Evolutionary conservation across 2,329 filamentous ascomycete genomes (phyloP).

Genomic region (Diaporthe caulivora): DNA sequence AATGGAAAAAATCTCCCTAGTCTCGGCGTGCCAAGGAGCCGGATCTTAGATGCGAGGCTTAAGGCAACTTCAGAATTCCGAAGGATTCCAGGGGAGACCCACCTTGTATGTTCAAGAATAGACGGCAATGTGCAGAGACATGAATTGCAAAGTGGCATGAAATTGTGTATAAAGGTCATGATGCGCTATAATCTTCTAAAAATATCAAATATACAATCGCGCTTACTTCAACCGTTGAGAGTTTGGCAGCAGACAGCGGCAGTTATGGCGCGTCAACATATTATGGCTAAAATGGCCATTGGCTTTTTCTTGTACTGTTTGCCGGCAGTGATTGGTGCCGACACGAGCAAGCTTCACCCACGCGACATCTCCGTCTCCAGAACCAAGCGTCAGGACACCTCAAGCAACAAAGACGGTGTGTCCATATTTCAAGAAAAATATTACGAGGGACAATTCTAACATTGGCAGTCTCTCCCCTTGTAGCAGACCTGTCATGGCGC

Average conservation of each 20-base stretch:
- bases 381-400: background rate
- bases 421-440: background rate
- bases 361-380: background rate
- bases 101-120: no score
- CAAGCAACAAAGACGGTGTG: background rate
- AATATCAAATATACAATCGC: no score
- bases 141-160: background rate
- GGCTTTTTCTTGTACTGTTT: background rate
- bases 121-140: no score
- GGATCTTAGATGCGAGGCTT: no score
- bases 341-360: background rate
- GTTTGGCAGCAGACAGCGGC: no score
- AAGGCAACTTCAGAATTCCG: no score
- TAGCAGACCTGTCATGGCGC: background rate
- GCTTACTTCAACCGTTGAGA: no score
- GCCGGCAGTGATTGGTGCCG: background rate
- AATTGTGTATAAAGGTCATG: background rate
- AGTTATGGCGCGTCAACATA: no score
- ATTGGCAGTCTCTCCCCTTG: background rate
- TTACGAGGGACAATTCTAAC: background rate
- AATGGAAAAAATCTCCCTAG: no score
- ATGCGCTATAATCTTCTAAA: background rate
- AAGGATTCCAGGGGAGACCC: no score
- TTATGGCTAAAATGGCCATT: no score
- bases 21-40: no score